Evolutionary conservation across 2,329 filamentous ascomycete genomes (phyloP), one percentile per base, ranked within the genome.

Genomic region (Lasiodiplodia gonubiensis): DNA sequence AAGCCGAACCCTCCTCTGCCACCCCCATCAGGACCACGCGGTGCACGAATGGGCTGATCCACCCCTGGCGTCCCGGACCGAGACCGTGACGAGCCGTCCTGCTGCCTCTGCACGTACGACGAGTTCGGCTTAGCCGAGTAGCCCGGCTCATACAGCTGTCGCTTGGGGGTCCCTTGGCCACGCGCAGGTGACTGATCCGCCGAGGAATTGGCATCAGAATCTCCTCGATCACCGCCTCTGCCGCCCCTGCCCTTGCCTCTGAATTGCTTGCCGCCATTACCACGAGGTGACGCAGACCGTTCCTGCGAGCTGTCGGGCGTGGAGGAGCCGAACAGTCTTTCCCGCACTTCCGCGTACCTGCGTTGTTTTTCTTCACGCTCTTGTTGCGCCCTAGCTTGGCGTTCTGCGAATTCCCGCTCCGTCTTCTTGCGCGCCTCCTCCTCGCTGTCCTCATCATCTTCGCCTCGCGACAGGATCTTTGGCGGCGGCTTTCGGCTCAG

Each of bases 321-420:
- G 21, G 79, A 70, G 25, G 87, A 88, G 23, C 93, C 93, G 78
- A 97, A 94, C 66, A 97, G 90, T 76, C 93, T 91, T 73, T 94
- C 92, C 35, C 94, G 86, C 6, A 90, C 92, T 81, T 97, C 93
- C 69, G 96, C 92, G 77, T 97, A 97, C 69, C 91, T 91, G 67
- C 89, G 89, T 81, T 97, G 92, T 82, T 95, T 97, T 81, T 97
- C 93, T 75, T 96, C 93, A 11, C 89, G 87, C 72, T 97, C 92
- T 59, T 87, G 86, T 76, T 93, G 88, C 64, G 94, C 92, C 74
- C 91, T 91, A 27, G 89, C 87, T 69, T 91, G 89, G 39, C 93
- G 86, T 81, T 97, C 91, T 73, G 94, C 92, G 3, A 90, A 86
- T 0, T 88, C 91, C 52, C 88, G 86, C 72, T 89, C 88, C 23